phyloP scores from a whole-genome alignment of 2,329 filamentous ascomycete species.

The Cadophora luteo-olivacea region DNA sequence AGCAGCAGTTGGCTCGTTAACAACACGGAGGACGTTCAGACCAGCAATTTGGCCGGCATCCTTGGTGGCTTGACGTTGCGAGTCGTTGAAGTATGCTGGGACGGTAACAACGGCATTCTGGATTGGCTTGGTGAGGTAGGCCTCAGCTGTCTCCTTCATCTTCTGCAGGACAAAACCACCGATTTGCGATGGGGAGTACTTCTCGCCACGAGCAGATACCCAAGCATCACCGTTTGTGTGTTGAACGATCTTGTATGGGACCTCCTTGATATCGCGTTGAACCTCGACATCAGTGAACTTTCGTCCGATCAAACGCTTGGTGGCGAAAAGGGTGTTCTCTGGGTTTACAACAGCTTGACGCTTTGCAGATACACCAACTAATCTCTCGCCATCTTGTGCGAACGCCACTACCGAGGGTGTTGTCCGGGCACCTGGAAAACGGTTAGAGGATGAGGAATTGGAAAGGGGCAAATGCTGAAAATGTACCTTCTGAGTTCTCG shows the following conservation, averaged over 20 bases:
- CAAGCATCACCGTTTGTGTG: slow-evolving; percentile 96
- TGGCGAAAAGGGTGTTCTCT: slow-evolving; percentile 97
- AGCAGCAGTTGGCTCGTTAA: slow-evolving; percentile 97
- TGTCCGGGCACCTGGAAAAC: slow-evolving; percentile 75
- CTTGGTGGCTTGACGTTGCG: slow-evolving; percentile 97
- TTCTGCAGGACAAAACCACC: slow-evolving; percentile 96
- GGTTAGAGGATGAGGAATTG: slow-evolving; percentile 24
- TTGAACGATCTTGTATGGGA: slow-evolving; percentile 98
- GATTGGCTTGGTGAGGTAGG: slow-evolving; percentile 86
- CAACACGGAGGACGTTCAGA: slow-evolving; percentile 94
- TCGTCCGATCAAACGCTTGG: slow-evolving; percentile 97
- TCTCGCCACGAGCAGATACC: slow-evolving; percentile 91
- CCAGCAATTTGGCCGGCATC: slow-evolving; percentile 96
- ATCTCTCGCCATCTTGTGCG: slow-evolving; percentile 91
- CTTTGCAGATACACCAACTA: slow-evolving; percentile 97
- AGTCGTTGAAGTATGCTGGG: slow-evolving; percentile 98
- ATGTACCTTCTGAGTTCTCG: slow-evolving; percentile 91
- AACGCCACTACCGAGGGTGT: slow-evolving; percentile 96
- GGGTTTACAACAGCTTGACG: slow-evolving; percentile 98
- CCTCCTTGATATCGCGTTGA: slow-evolving; percentile 95
- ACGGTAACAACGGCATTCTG: slow-evolving; percentile 98
- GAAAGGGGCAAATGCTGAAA: slow-evolving; percentile 16
- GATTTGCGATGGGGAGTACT: slow-evolving; percentile 98
- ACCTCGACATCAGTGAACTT: slow-evolving; percentile 95
- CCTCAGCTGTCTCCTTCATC: slow-evolving; percentile 99